Evolutionary conservation across 1,284 basidiomycete genomes (phyloP).

Genomic region (Austroboletus niveus): DNA sequence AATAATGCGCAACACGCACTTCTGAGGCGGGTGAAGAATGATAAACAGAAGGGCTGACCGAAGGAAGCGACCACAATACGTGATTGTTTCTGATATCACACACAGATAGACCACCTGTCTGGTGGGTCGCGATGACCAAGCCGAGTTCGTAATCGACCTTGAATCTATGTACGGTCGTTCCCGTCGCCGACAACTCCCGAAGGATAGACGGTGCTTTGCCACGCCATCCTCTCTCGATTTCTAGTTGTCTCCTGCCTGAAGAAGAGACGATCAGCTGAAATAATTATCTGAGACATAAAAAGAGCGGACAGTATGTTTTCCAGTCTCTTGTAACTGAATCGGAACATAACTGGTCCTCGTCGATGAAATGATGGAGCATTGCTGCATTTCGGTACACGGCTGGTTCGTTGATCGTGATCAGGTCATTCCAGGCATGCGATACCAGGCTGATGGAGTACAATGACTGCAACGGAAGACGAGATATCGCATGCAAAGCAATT

Average conservation of each 20-base stretch:
- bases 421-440: constrained; percentile 43
- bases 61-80: constrained; percentile 56
- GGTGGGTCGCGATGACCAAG: constrained; percentile 55
- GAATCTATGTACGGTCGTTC: constrained; percentile 58
- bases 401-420: constrained; percentile 46
- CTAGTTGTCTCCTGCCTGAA: constrained; percentile 45
- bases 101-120: constrained; percentile 53
- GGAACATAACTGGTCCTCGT: constrained; percentile 33
- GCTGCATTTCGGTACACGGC: constrained; percentile 55
- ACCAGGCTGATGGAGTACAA: constrained; percentile 36
- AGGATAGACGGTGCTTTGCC: constrained; percentile 44
- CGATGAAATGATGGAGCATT: constrained; percentile 44
- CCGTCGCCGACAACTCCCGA: constrained; percentile 34
- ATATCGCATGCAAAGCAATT: constrained; percentile 44
- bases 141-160: constrained; percentile 65
- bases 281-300: constrained; percentile 1
- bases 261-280: constrained; percentile 10
- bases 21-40: not conserved
- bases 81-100: constrained; percentile 47
- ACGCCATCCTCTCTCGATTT: constrained; percentile 54
- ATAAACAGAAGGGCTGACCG: constrained; percentile 31
- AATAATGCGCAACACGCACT: constrained; percentile 6
- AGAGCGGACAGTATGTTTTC: constrained; percentile 61
- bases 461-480: constrained; percentile 45
- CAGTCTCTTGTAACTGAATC: constrained; percentile 38